Base-by-base conservation (phyloP, 345 rosid species). In the Lumnitzera racemosa region DNA sequence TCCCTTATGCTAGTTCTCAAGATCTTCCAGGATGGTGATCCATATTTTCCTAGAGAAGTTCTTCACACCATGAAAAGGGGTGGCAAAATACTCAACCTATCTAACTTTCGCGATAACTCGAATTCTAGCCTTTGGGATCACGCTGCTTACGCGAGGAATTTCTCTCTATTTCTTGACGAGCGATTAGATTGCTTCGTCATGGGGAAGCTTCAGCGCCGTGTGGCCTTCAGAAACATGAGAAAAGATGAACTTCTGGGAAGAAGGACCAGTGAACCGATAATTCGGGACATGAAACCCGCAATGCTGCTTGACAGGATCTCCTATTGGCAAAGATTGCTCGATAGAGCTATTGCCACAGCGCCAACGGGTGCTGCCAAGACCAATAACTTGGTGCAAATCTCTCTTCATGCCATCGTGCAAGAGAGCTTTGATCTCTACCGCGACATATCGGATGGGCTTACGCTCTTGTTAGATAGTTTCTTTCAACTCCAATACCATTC, bases 371-470 rank as follows among this genome's bases (percentile, higher is more conserved):
- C 76, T 2, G 85, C 98, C 24, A 80, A 66, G 67, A 15, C 72
- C 5, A 81, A 82, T 76, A 72, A 61, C 61, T 62, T 92, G 54
- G 83, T 86, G 15, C 81, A 65, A 24, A 55, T 68, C 56, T 76
- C 83, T 23, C 72, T 86, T 3, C 78, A 86, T 46, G 78, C 87
- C 0, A 56, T 91, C 11, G 78, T 76, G 0, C 79, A 74, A 66
- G 98, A 91, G 65, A 91, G 89, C 68, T 88, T 90, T n/a, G 88
- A 85, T 67, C 79, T 85, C 1, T 88, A 94, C 67, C 79, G 70
- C 8, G 96, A 94, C 43, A 81, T 84, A 10, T 84, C 83, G 0
- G 91, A 81, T 41, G 98, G 86, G 0, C 69, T 86, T 15, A 76
- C 86, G 0, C 70, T 80, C 55, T 64, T 90, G 15, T 61, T 88